Percentiles rank a stretch among this genome's conserved stretches.
Evolutionary conservation across 306 rosid genomes (phyloP).

Genomic region (Castanopsis chinensis): DNA sequence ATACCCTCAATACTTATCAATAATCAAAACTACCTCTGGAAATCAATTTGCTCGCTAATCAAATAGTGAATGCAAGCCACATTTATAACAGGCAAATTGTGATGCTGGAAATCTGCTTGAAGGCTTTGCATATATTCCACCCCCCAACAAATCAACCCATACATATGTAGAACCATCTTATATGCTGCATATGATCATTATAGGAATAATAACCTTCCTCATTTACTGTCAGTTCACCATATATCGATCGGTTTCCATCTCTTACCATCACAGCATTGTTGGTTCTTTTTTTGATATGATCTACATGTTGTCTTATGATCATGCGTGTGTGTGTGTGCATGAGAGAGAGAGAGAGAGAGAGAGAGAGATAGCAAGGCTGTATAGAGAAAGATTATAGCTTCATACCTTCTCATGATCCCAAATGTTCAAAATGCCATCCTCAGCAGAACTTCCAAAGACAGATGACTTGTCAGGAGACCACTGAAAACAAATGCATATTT

Average conservation of each 20-base stretch:
- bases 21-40: not conserved
- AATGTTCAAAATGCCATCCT: constrained; percentile 14
- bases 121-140: not conserved
- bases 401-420: constrained; percentile 13
- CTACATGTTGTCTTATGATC: not conserved
- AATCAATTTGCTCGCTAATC: not conserved
- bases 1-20: not conserved
- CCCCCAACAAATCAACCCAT: not conserved
- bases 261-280: too few species aligned
- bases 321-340: not conserved
- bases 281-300: not conserved
- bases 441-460: constrained; percentile 14
- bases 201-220: not conserved
- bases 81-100: not conserved
- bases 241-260: not conserved
- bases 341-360: not conserved
- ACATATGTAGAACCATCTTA: not conserved
- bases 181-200: not conserved
- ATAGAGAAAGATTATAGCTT: not conserved
- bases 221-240: not conserved
- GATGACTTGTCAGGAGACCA: constrained; percentile 18
- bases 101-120: not conserved
- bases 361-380: not conserved
- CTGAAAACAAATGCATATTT: not conserved
- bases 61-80: not conserved